Evolutionary conservation across 2,329 filamentous ascomycete genomes (phyloP), one percentile per base, ranked within the genome.

Genomic region (Stagonosporopsis chrysanthemi): DNA sequence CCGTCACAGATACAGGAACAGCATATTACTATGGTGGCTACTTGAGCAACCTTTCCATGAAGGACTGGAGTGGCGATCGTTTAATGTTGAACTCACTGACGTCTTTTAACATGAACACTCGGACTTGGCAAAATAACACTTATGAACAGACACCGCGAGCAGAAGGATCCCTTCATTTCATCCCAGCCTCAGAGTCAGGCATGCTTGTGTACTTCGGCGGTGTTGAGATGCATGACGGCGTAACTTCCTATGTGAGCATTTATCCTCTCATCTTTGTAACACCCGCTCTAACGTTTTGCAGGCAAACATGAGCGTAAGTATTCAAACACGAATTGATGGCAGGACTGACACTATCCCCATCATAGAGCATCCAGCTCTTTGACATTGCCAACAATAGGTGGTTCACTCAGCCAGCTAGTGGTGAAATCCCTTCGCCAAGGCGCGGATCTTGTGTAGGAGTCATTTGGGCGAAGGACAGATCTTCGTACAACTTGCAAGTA

Each of bases 1-100:
- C 64, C 7, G 47, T 60, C 3, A 58, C 58, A 0, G 63, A 64
- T 24, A 52, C 56, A 15, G 65, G 63, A 3, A 55, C 44, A 54
- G 84, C 80, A 2, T 88, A 84, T 67, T 85, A 86, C 66, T 83
- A 85, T 56, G 86, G 86, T 17, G 86, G 86, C 26, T 88, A 83
- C 80, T 75, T 84, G 47, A 85, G 80, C 61, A 83, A 84, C 60
- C 70, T 70, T 41, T 82, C 83, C 0, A 76, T 80, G 78, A 49
- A 47, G 2, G 39, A 45, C 0, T 8, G 55, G 60, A 36, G 11
- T 22, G 42, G 65, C 26, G 56, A 52, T 22, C 44, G 50, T 26
- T 9, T 54, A 7, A 55, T 55, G 52, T n/a, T 55, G 31, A 55
- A 44, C 14, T 55, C 52, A 19, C 45, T 55, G 8, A 45, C 41